Evolutionary conservation across 2,329 filamentous ascomycete genomes (phyloP).

Genomic region (Fusarium scirpi): DNA sequence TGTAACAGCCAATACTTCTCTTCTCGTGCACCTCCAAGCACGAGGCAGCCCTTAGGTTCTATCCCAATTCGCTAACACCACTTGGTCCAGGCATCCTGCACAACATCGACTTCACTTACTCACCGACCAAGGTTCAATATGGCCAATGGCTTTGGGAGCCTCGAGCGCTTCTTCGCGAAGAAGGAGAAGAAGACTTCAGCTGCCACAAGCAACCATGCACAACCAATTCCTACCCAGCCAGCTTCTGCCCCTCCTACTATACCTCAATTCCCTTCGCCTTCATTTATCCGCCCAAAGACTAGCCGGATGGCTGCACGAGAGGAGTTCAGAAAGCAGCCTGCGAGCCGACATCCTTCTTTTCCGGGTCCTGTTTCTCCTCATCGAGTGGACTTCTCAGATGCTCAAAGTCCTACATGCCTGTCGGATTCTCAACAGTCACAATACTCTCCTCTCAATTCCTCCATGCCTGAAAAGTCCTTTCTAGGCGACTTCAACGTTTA

Average conservation of each 20-base stretch:
- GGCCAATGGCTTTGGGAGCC: constrained; percentile 61
- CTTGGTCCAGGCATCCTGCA: constrained; percentile 38
- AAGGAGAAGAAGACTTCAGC: constrained; percentile 52
- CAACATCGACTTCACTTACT: constrained; percentile 36
- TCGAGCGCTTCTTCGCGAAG: constrained; percentile 66
- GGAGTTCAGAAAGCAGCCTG: constrained; percentile 53
- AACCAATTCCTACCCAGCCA: constrained; percentile 38
- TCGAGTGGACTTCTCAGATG: constrained; percentile 25
- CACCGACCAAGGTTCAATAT: constrained; percentile 51
- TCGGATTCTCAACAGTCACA: constrained; percentile 30
- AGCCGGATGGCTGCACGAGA: constrained; percentile 69
- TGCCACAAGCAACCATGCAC: constrained; percentile 42
- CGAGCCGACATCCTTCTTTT: constrained; percentile 48
- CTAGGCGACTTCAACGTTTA: constrained; percentile 52
- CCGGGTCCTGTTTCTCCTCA: constrained; percentile 37
- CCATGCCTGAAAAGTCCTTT: constrained; percentile 43
- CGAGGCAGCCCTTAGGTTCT: constrained; percentile 13
- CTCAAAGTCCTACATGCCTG: constrained; percentile 24
- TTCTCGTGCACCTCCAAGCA: constrained; percentile 23
- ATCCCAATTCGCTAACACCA: constrained; percentile 41
- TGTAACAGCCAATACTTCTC: constrained; percentile 26
- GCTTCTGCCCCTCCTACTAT: constrained; percentile 42
- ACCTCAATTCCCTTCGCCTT: constrained; percentile 62
- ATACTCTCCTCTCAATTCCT: constrained; percentile 45
- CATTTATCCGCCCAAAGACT: constrained; percentile 67